Conservation (phyloP, 1,139 yeast species). For the Debaryomyces nepalensis region DNA sequence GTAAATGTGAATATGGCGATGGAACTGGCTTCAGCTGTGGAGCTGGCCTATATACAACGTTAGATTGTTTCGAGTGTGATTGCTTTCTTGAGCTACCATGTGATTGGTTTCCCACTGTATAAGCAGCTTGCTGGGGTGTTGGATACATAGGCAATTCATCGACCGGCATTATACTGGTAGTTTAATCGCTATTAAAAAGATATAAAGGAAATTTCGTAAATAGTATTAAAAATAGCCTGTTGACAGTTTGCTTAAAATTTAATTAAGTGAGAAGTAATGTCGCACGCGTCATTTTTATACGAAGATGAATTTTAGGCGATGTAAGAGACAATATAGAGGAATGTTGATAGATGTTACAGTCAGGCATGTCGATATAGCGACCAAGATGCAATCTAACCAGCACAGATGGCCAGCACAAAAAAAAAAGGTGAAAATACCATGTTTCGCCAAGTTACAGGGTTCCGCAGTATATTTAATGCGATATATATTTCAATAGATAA, state of each 20-base stretch:
- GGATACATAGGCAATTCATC: conserved; percentile 54
- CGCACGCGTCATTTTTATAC: conserved; percentile 4
- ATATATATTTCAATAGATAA: too few species aligned
- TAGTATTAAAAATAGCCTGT: not conserved
- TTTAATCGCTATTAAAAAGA: conserved; percentile 4
- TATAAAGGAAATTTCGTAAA: not conserved
- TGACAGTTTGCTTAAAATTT: conserved; percentile 7
- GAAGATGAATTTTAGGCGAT: too few species aligned
- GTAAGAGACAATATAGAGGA: conserved; percentile 2
- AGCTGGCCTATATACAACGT: conserved; percentile 22
- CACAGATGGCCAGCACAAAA: not conserved
- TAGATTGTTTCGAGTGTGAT: conserved; percentile 15
- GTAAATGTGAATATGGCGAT: conserved; percentile 18
- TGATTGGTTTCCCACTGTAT: conserved; percentile 31
- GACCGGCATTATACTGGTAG: conserved; percentile 28
- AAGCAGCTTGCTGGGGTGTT: conserved; percentile 52
- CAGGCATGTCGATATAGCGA: not conserved
- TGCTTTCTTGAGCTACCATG: conserved; percentile 24
- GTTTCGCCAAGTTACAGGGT: too few species aligned
- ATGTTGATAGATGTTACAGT: not conserved
- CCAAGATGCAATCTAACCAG: not conserved
- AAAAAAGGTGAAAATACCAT: not conserved
- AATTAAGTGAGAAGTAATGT: conserved; percentile 2
- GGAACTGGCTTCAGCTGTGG: conserved; percentile 20
- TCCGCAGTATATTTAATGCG: too few species aligned